Percentiles rank a stretch among this genome's conserved stretches.
phyloP scores from a whole-genome alignment of 768 basidiomycete genomes.

The Pleurotus ostreatus region DNA sequence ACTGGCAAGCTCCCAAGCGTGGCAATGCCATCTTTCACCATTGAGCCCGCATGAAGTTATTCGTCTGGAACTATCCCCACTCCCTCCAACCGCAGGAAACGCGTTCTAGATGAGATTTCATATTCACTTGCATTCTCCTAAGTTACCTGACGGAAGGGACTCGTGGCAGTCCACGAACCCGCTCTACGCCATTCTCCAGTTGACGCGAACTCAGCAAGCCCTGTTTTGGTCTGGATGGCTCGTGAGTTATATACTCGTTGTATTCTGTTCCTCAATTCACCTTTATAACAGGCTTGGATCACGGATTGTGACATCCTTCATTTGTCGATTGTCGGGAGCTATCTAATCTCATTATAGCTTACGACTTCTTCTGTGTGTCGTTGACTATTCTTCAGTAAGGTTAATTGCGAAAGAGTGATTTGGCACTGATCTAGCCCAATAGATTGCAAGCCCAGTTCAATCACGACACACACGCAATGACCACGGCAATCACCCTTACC shows the following conservation, averaged over 20 bases:
- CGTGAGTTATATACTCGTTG: slow-evolving; percentile 6
- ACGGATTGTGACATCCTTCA: slow-evolving; percentile 5
- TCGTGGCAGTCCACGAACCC: slow-evolving; percentile 8
- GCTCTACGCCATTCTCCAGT: slow-evolving; percentile 7
- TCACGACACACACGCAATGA: slow-evolving; percentile 16
- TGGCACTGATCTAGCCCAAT: not conserved
- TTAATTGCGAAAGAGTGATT: not conserved
- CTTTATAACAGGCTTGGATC: slow-evolving; percentile 7
- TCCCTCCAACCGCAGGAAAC: slow-evolving; percentile 1
- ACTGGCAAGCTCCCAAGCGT: too few species aligned
- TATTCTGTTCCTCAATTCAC: not conserved
- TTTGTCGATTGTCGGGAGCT: not conserved
- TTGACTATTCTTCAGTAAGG: slow-evolving; percentile 24
- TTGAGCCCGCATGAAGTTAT: too few species aligned
- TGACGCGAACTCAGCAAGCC: slow-evolving; percentile 35
- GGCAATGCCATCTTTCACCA: too few species aligned
- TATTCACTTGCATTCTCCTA: not conserved
- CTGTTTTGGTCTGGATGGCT: slow-evolving; percentile 40
- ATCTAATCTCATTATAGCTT: slow-evolving; percentile 27
- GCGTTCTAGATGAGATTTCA: not conserved
- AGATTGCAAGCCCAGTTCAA: slow-evolving; percentile 11
- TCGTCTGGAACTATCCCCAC: not conserved
- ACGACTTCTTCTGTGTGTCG: slow-evolving; percentile 67
- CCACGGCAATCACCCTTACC: slow-evolving; percentile 67
- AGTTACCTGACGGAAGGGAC: not conserved